Conservation (phyloP, 2,329 filamentous ascomycete genomes). For the Magnaporthales sp. region DNA sequence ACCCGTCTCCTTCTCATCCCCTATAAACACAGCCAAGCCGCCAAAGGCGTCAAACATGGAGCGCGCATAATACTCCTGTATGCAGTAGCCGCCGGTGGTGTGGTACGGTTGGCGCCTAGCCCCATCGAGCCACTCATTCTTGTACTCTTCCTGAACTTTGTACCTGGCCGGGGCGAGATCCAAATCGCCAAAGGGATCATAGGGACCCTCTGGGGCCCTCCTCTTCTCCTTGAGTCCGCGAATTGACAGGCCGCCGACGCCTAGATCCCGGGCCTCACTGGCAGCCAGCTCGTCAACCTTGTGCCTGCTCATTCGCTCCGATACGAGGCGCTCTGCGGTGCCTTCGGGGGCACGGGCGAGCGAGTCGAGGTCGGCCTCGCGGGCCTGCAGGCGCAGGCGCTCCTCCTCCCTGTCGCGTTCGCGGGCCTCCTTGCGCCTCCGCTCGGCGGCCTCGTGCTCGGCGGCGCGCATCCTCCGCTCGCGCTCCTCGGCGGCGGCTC, state of each 20-base stretch:
- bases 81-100: conserved; percentile 72
- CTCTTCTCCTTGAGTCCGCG: conserved; percentile 66
- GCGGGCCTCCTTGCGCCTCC: conserved; percentile 53
- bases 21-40: conserved; percentile 79
- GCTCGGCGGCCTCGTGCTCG: conserved; percentile 57
- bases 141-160: conserved; percentile 59
- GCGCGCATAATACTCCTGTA: conserved; percentile 72
- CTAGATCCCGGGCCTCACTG: conserved; percentile 18
- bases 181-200: conserved; percentile 81
- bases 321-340: conserved; percentile 49
- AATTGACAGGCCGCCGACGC: conserved; percentile 47
- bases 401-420: conserved; percentile 65
- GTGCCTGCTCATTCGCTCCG: conserved; percentile 63
- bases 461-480: conserved; percentile 46
- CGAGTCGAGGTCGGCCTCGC: conserved; percentile 61
- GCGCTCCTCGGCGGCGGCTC: conserved; percentile 44
- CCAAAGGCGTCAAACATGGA: conserved; percentile 85
- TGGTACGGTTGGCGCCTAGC: conserved; percentile 57
- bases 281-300: conserved; percentile 21
- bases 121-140: conserved; percentile 63
- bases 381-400: conserved; percentile 51
- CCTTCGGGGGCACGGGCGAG: conserved; percentile 54
- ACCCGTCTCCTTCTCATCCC: conserved; percentile 57
- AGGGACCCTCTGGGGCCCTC: conserved; percentile 60
- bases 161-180: conserved; percentile 62